Percentiles rank a stretch among this genome's conserved stretches.
These are phyloP conservation scores for Trichoderma sp. DNA, from an alignment of 2,329 filamentous ascomycete genomes.

Conservation along the genomic window DNA sequence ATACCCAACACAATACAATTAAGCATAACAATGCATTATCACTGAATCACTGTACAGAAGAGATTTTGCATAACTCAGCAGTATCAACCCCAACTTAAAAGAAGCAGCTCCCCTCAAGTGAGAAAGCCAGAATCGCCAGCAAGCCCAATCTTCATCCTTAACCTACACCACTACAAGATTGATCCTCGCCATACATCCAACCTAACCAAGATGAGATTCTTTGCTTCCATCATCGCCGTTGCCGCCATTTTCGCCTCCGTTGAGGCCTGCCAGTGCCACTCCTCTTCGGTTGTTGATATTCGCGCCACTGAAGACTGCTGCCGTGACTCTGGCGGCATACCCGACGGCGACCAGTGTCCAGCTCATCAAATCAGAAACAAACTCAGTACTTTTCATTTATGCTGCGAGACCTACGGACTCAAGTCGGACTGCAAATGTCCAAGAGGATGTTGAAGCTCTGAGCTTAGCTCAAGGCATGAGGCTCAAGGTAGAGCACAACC, in stretches of 20 bases:
- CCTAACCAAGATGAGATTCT: neutral
- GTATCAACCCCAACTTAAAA: neutral
- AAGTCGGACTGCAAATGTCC: neutral
- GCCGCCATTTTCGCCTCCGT: neutral
- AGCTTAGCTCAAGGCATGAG: neutral
- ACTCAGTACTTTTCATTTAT: neutral
- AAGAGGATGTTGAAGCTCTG: neutral
- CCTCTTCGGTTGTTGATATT: neutral
- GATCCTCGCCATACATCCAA: too few relatives aligned
- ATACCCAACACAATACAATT: neutral
- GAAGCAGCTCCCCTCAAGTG: accelerated
- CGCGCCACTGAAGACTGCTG: neutral
- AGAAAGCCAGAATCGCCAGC: neutral
- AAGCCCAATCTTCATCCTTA: neutral
- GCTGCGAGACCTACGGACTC: neutral
- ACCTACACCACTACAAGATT: neutral
- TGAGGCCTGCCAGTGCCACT: neutral
- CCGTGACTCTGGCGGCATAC: neutral
- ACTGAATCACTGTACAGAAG: too few relatives aligned
- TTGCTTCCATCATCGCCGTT: neutral
- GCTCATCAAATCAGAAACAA: neutral
- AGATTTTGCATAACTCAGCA: neutral
- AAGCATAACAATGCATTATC: accelerated
- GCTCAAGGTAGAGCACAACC: neutral
- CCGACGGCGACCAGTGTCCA: neutral